phyloP scores from a whole-genome alignment of 768 basidiomycete genomes.

The Mrakia blollopis region DNA sequence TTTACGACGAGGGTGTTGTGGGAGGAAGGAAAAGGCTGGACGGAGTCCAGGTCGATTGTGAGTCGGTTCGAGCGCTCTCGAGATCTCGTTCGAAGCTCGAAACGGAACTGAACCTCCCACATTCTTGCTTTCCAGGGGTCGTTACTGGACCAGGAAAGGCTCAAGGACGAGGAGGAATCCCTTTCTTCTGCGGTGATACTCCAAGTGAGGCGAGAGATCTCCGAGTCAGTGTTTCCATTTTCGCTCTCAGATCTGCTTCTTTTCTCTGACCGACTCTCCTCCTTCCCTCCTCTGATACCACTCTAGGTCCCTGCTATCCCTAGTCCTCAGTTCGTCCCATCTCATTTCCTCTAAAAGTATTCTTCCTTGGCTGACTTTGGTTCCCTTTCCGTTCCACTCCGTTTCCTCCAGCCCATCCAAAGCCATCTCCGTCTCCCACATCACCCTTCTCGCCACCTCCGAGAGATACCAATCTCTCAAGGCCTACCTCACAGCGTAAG shows the following conservation, averaged over 20 bases:
- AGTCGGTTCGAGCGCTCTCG: not conserved
- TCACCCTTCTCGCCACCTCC: not conserved
- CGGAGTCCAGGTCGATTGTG: not conserved
- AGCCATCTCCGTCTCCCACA: not conserved
- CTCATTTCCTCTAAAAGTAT: not conserved
- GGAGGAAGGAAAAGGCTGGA: not conserved
- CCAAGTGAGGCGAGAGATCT: not conserved
- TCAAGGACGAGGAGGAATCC: not conserved
- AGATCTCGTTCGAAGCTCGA: no score
- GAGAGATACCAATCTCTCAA: not conserved
- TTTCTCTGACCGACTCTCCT: not conserved
- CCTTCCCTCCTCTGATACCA: not conserved
- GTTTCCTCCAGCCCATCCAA: not conserved
- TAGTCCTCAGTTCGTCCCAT: not conserved
- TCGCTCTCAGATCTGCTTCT: no score
- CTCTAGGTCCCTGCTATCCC: not conserved
- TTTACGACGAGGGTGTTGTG: not conserved
- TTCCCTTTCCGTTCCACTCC: no score
- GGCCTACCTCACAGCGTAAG: not conserved
- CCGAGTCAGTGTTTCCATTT: not conserved
- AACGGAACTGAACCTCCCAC: not conserved
- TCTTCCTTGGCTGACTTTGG: not conserved
- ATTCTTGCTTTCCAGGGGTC: not conserved
- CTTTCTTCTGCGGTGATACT: not conserved
- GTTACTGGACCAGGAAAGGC: not conserved